Base-by-base conservation (phyloP, 1,139 yeast species). In the Protomyces gravidus region DNA sequence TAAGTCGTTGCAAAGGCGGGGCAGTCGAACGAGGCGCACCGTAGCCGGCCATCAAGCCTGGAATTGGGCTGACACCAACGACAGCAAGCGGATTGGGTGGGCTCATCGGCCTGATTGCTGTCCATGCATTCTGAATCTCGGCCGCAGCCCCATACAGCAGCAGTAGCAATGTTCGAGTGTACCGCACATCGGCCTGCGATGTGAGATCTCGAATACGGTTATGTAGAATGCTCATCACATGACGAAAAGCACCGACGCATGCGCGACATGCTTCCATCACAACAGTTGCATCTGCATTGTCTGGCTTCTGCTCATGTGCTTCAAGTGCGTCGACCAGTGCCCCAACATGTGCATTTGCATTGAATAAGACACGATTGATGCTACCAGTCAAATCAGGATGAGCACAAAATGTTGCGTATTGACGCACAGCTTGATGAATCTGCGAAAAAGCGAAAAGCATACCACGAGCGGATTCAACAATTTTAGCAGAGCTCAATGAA, bases 41-140 rank as follows among this genome's bases (percentile, higher is more conserved):
- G 15, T n/a, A 23, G 17, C 11, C 23, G 7, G 39, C 25, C 33
- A 11, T 25, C 13, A 45, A 40, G 6, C 36, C 47, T 21, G 50
- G 55, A 23, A 15, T 26, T 15, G 42, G 28, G 27, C 48, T 27
- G 23, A 25, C 7, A 19, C 28, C 48, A 11, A 25, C 26, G 17
- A 25, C 15, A 32, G 52, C n/a, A 2, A 36, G 66, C 5, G 67
- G 52, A 3, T 64, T 69, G 19, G 61, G 30, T 21, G 21, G 27
- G n/a, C 60, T 45, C 5, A 26, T 28, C 5, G 55, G 33, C 15
- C 33, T 46, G 3, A 45, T 17, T 9, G 55, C 42, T 63, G 76
- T 76, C 78, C 86, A 86, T 0, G 95, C 86, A 69, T 88, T 86
- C 65, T 79, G 78, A 50, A 89, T 73, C 70, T 90, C 97, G 62